Evolutionary conservation across 441 rosid genomes (phyloP).

Genomic region (Geranium incanum): DNA sequence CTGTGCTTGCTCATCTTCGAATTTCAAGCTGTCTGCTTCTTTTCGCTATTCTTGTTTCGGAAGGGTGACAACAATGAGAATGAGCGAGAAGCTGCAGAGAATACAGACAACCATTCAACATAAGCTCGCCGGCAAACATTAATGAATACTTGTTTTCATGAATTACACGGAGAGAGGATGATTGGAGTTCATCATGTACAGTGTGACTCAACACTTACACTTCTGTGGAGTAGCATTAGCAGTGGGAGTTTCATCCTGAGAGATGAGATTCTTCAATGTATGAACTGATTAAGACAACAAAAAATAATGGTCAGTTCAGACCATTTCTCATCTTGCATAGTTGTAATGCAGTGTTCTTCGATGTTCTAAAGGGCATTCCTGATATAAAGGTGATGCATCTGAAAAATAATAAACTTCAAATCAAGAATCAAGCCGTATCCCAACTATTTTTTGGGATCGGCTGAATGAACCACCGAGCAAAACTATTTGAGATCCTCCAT

Average conservation of each 20-base stretch:
- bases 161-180: background rate
- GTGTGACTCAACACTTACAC: slow-evolving; percentile 37
- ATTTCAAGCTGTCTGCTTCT: slow-evolving; percentile 40
- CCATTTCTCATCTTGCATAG: background rate
- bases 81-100: slow-evolving; percentile 63
- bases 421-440: background rate
- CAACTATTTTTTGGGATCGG: background rate
- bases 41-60: slow-evolving; percentile 66
- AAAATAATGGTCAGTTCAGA: slow-evolving; percentile 19
- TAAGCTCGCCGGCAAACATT: background rate
- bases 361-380: background rate
- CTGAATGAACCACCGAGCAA: background rate
- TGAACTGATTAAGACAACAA: slow-evolving; percentile 41
- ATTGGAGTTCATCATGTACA: background rate
- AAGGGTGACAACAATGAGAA: slow-evolving; percentile 81
- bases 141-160: background rate
- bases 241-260: slow-evolving; percentile 68
- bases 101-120: background rate
- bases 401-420: background rate
- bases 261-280: slow-evolving; percentile 80
- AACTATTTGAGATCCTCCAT: background rate
- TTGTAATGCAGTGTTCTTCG: background rate
- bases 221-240: slow-evolving; percentile 49
- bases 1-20: slow-evolving; percentile 17
- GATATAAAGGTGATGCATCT: background rate